Conservation (phyloP, 2,329 filamentous ascomycete genomes). For the Penicillium capsulatum region DNA sequence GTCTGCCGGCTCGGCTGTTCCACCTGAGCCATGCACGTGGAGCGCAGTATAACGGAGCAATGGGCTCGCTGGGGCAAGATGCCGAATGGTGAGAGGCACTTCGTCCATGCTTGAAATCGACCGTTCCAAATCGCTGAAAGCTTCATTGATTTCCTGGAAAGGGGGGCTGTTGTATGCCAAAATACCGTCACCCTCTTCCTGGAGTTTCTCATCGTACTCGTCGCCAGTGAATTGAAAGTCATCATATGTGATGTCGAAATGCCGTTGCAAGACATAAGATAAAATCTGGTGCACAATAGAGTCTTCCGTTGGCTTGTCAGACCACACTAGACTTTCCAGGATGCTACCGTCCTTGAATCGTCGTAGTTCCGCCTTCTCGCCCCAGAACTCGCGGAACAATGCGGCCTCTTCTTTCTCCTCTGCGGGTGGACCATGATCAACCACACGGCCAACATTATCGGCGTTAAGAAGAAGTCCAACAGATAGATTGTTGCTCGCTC, state of each 20-base stretch:
- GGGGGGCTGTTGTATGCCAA: slow-evolving; percentile 43
- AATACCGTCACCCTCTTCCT: slow-evolving; percentile 30
- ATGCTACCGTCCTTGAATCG: slow-evolving; percentile 96
- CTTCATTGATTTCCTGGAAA: slow-evolving; percentile 66
- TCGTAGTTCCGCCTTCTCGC: slow-evolving; percentile 83
- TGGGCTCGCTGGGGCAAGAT: slow-evolving; percentile 68
- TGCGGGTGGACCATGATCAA: slow-evolving; percentile 83
- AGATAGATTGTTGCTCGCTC: slow-evolving; percentile 42
- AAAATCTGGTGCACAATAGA: slow-evolving; percentile 78
- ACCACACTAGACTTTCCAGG: slow-evolving; percentile 86
- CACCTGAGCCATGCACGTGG: slow-evolving; percentile 23
- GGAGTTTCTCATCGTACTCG: slow-evolving; percentile 44
- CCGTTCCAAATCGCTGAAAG: slow-evolving; percentile 69
- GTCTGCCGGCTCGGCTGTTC: slow-evolving; percentile 57
- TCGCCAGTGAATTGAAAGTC: slow-evolving; percentile 52
- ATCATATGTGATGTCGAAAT: slow-evolving; percentile 59
- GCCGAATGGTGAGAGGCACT: slow-evolving; percentile 81
- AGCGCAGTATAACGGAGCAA: slow-evolving; percentile 67
- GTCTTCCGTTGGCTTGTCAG: slow-evolving; percentile 53
- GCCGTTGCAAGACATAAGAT: slow-evolving; percentile 63
- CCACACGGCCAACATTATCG: slow-evolving; percentile 65
- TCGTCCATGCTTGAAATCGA: slow-evolving; percentile 73
- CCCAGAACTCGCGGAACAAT: slow-evolving; percentile 88
- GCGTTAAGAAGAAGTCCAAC: slow-evolving; percentile 71
- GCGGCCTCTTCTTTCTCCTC: slow-evolving; percentile 80